Evolutionary conservation across 192 early-diverging fungal genomes (phyloP), one percentile per base, ranked within the genome.

Genomic region (Diversispora eburnea): DNA sequence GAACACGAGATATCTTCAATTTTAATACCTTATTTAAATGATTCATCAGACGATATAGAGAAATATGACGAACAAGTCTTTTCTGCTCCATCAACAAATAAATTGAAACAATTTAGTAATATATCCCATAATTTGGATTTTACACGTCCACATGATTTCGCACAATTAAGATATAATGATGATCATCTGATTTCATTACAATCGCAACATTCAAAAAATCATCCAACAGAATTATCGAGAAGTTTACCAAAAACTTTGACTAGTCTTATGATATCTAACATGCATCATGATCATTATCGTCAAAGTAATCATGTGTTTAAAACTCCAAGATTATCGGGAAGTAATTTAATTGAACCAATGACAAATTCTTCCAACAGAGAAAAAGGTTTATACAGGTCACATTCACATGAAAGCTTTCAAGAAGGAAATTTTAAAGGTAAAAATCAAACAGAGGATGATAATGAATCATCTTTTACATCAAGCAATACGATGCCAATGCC

Each of bases 1-100:
- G 82, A 86, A 60, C 82, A 89, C 57, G 84, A 87, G 48, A 86
- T 86, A 3, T 79, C 83, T 2, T 77, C 73, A 41, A 83, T 85
- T 2, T 79, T 81, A 20, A 80, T 90, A 15, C 88, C 88, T 5
- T 82, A 82, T 49, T 69, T 89, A 15, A 71, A 75, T 10, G 78
- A 84, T 20, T 47, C 19, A 0, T 48, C 43, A 17, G 39, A 15
- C n/a, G 42, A 46, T 46, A 4, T 2, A 17, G 62, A 64, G 45
- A 75, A 67, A 20, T 81, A 84, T 68, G 83, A 84, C 48, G 78
- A 82, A 25, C 75, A 77, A 12, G 56, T 84, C 3, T 80, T 77
- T 80, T 20, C 47, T 60, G n/a, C 17, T 56, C 41, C 15, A 15
- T 5, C 10, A 39, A n/a, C 5, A 41, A 69, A 33, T 33, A 33